Base-by-base conservation (phyloP, 768 basidiomycete genomes). In the Russula abietina region DNA sequence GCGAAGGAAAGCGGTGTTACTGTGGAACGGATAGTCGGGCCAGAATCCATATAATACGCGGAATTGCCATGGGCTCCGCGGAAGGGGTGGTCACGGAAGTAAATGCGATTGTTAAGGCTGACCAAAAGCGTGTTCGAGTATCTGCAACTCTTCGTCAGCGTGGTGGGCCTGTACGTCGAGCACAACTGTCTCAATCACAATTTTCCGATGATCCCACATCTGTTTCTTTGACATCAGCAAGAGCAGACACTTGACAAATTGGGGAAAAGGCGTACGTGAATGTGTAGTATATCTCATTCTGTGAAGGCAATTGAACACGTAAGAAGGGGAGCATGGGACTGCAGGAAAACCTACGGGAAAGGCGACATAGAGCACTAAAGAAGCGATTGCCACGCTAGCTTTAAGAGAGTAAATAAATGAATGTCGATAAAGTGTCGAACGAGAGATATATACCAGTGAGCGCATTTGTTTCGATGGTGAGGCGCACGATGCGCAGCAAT, bases 381-480 rank as follows among this genome's bases (percentile, higher is more conserved):
- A 64, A 5, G 48, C 10, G 9, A 56, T 38, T 14, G 63, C 63
- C 30, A 64, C 63, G 24, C 17, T 22, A 38, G 63, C 63, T 62
- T 26, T 28, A 45, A 10, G 16, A 14, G 48, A 22, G n/a, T n/a
- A n/a, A 45, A 17, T 59, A 4, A 64, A 55, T n/a, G 4, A 50
- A 38, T 6, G 19, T 26, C 10, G 14, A 26, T 38, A 11, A 19
- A 22, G 32, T 6, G n/a, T 46, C 33, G 19, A 26, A 33, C 12
- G 4, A 28, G 36, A 3, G 19, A 46, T 57, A 14, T 48, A 38
- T 41, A 65, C 67, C 45, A 62, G 68, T 30, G 39, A 71, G 62
- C 0, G 55, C n/a, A 49, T 71, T 72, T 2, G 71, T 71, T 59
- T 72, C 71, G 24, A 72, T 53, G 8, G 71, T 70, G 32, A 72